Base-by-base conservation (phyloP, 257 asterid genomes). In the Leonotis leonurus region DNA sequence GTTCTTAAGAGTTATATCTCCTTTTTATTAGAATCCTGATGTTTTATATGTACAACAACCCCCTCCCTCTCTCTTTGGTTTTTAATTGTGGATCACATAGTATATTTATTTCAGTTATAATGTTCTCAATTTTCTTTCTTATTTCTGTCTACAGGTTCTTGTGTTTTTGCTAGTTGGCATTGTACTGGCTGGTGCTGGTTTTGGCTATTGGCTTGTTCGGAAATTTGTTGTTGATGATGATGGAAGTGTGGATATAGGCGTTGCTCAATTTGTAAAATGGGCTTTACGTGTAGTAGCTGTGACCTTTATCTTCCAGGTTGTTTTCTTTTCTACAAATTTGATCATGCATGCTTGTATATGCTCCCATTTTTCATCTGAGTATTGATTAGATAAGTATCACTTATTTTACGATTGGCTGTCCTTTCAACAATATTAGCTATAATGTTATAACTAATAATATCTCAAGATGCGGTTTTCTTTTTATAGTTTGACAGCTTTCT, bases 191-290 rank as follows among this genome's bases (percentile, higher is more conserved):
- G 96, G 98, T 64, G 95, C 96, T 76, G 98, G 77, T 63, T 77
- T 88, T 56, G 96, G 96, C 12, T 88, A 83, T 76, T 90, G 96
- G 96, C 90, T 88, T 67, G 98, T 90, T 35, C 81, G 88, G 60
- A 90, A 88, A 62, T 90, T 78, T 78, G 88, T 90, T 68, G 87
- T 90, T 58, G 75, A 77, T 5, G 88, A 83, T 29, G 94, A 90
- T 72, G 98, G 98, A 75, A 88, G 80, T 26, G 96, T 90, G 62
- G 95, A 90, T 66, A 84, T 72, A 62, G 90, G 94, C 9, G 72
- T 90, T 5, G 89, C 98, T 48, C 91, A 85, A 52, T 90, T 88
- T 72, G 98, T 90, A 49, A 88, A 88, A 75, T 90, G 96, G 98
- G 91, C 95, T 74, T 72, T 90, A 61, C 89, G 92, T 13, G 67